These are phyloP conservation scores for Candida glucosophila DNA, from an alignment of 1,139 yeast genomes.

Conservation along the genomic window DNA sequence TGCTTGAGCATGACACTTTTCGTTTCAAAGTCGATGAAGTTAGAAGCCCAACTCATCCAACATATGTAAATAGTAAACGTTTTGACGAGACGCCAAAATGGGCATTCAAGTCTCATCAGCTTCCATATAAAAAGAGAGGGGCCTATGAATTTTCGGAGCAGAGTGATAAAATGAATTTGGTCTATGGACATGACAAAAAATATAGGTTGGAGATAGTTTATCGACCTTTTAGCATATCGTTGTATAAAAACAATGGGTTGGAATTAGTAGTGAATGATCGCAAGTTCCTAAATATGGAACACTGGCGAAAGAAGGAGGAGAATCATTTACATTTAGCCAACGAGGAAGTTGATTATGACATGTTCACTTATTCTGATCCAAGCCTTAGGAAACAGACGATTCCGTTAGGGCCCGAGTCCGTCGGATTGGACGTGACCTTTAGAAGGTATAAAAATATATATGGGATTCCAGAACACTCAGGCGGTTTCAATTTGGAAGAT, in stretches of 20 bases:
- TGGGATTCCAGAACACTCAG: constrained; percentile 97
- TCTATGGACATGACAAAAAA: constrained; percentile 31
- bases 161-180: constrained; percentile 16
- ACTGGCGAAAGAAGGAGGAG: constrained; percentile 41
- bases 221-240: constrained; percentile 45
- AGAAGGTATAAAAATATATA: constrained; percentile 54
- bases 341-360: constrained; percentile 49
- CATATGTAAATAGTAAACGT: constrained; percentile 35
- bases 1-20: constrained; percentile 46
- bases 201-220: constrained; percentile 32
- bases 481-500: constrained; percentile 61
- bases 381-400: constrained; percentile 53
- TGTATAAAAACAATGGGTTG: constrained; percentile 33
- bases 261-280: constrained; percentile 61
- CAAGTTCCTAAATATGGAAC: constrained; percentile 70
- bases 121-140: constrained; percentile 4
- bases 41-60: constrained; percentile 18
- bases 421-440: constrained; percentile 71
- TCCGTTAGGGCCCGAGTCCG: constrained; percentile 86
- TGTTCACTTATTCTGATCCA: constrained; percentile 52
- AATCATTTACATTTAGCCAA: constrained; percentile 35
- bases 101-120: constrained; percentile 35
- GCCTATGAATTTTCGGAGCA: constrained; percentile 4
- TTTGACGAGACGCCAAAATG: constrained; percentile 55
- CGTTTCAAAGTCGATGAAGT: constrained; percentile 62